Evolutionary conservation across 352 stramenopile species (phyloP), one percentile per base, ranked within the genome.

Genomic region (Lagenidium sp.): DNA sequence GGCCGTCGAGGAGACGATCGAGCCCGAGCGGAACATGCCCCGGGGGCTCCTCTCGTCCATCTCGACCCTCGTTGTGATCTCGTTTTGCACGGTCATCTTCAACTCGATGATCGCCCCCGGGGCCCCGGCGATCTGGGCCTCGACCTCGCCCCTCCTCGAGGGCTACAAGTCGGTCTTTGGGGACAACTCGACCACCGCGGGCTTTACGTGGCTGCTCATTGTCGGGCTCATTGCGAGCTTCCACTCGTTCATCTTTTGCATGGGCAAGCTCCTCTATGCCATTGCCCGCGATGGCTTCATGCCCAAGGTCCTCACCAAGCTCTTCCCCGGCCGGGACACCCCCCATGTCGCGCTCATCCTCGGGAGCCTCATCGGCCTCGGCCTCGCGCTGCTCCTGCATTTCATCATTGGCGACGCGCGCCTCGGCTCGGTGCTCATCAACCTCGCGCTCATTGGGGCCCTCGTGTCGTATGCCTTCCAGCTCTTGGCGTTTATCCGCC

Each of bases 121-220:
- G 2, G 65, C 73, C 5, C 38, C 46, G 3, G 57, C 22, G 3
- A 63, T 82, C 1, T 65, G 52, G n/a, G 39, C 46, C 13, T 61
- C 60, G 0, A 62, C 53, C 23, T 72, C 65, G 25, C 69, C 70
- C 0, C 44, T 85, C 21, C 50, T 85, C 10, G 59, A 66, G 8
- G 75, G 71, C 19, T 87, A 87, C 65, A 76, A 87, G 50, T 73
- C 57, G 23, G 64, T 84, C 4, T 86, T 86, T 42, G 74, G 74
- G 10, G 74, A 84, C 57, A 82, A 72, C 42, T 55, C 43, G 34
- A 76, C 54, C 4, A 82, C 68, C 7, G 46, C 74, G 8, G 68
- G 47, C 16, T 86, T 86, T 53, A 80, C 63, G 45, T 86, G 74
- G 74, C 48, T 86, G 4, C 54, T 70, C 4, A 64, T 82, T 34